Conservation (phyloP, 805 yeast species). For the Kluyveromyces lactis region DNA sequence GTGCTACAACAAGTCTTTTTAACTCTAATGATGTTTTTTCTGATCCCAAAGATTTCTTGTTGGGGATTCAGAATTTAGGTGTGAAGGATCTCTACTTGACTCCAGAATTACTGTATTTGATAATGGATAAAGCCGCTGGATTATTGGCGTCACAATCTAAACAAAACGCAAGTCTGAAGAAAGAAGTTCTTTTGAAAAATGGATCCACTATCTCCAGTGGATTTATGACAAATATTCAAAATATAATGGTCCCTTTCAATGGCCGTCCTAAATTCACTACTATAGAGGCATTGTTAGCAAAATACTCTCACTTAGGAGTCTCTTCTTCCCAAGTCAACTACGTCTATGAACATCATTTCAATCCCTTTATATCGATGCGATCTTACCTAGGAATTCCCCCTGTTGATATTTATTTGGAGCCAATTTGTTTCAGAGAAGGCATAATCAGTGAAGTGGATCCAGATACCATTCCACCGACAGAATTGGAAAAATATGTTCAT, state of each 20-base stretch:
- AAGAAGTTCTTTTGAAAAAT: constrained; percentile 6
- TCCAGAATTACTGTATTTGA: constrained; percentile 71
- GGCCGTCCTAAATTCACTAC: constrained; percentile 63
- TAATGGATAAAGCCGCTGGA: constrained; percentile 57
- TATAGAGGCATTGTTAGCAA: constrained; percentile 47
- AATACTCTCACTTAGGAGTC: constrained; percentile 56
- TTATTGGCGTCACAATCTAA: constrained; percentile 12
- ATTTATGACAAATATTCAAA: constrained; percentile 52
- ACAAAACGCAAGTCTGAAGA: constrained; percentile 3
- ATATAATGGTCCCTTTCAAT: constrained; percentile 74
- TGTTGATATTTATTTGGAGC: constrained; percentile 78
- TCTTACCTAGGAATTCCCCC: constrained; percentile 87
- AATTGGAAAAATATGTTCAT: constrained; percentile 42
- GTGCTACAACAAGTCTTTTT: constrained; percentile 75
- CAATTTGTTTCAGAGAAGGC: constrained; percentile 85
- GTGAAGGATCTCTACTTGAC: constrained; percentile 84
- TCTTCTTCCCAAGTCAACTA: constrained; percentile 64
- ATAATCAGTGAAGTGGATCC: constrained; percentile 72
- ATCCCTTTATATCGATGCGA: constrained; percentile 69
- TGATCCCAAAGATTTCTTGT: constrained; percentile 63
- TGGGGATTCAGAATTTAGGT: constrained; percentile 63
- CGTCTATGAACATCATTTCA: constrained; percentile 69
- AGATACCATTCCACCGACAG: constrained; percentile 5
- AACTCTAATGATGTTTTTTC: constrained; percentile 70
- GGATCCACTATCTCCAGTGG: constrained; percentile 14